Conservation (phyloP, 2,329 filamentous ascomycete genomes). For the Fusarium burgessii region DNA sequence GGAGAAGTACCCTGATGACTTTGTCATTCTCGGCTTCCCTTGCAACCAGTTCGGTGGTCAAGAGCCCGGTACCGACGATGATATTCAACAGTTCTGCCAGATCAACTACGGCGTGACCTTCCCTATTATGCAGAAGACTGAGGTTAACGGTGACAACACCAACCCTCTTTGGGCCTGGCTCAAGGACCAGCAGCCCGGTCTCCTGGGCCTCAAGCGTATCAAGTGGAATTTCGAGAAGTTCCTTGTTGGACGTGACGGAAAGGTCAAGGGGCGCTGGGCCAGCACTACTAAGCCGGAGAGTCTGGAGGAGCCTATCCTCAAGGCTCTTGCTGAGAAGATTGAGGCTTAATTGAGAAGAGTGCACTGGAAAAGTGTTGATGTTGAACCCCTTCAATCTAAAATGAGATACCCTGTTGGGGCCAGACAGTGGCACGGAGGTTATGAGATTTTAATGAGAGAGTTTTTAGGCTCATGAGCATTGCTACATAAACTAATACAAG, state of each 20-base stretch:
- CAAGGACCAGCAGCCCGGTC: constrained; percentile 79
- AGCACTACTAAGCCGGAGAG: constrained; percentile 87
- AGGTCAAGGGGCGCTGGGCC: constrained; percentile 88
- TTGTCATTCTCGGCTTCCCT: constrained; percentile 93
- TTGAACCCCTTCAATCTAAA: constrained; percentile 21
- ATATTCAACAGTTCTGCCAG: constrained; percentile 88
- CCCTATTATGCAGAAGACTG: constrained; percentile 90
- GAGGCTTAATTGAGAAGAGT: constrained; percentile 17
- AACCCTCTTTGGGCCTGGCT: constrained; percentile 84
- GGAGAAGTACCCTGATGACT: constrained; percentile 76
- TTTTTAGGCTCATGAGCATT: constrained; percentile 7
- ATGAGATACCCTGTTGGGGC: constrained; percentile 36
- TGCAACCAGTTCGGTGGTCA: constrained; percentile 98
- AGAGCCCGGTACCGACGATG: constrained; percentile 85
- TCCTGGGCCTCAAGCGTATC: constrained; percentile 88
- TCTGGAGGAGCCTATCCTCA: constrained; percentile 79
- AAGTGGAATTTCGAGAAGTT: constrained; percentile 99
- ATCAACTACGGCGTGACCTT: constrained; percentile 93
- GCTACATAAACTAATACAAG: constrained; percentile 24
- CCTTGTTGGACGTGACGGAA: constrained; percentile 85
- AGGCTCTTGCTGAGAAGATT: constrained; percentile 66
- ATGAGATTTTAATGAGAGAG: constrained; percentile 16
- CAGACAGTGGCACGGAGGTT: not conserved
- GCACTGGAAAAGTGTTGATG: not conserved
- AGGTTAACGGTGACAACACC: constrained; percentile 90